Percentiles rank a stretch among this genome's conserved stretches.
Evolutionary conservation across 768 basidiomycete species (phyloP).

Genomic region (Cubamyces sp.): DNA sequence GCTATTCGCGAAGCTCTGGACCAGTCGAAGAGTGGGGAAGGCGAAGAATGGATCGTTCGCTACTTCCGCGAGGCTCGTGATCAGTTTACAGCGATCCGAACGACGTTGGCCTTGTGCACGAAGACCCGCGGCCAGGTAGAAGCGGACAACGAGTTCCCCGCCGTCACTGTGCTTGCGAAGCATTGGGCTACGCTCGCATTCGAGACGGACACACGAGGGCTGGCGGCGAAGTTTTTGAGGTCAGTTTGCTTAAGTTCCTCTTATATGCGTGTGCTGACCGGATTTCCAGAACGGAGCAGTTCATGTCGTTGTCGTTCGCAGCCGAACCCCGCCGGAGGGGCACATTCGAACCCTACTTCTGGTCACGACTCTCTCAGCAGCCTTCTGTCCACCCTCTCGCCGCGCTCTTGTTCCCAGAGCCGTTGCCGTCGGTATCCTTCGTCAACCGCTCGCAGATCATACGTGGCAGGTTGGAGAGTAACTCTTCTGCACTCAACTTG

Average conservation of each 20-base stretch:
- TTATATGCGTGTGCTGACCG: not conserved
- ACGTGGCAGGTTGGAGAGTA: constrained; percentile 73
- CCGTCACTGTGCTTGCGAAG: constrained; percentile 51
- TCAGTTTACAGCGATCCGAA: constrained; percentile 58
- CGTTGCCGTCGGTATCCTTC: constrained; percentile 66
- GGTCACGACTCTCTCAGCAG: constrained; percentile 51
- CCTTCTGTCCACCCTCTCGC: constrained; percentile 51
- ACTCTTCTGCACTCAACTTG: constrained; percentile 44
- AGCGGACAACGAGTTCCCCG: constrained; percentile 31
- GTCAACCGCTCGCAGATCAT: constrained; percentile 68
- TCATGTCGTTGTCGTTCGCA: constrained; percentile 76
- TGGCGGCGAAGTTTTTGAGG: constrained; percentile 66
- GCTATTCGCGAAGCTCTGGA: constrained; percentile 52
- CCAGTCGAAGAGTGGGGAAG: constrained; percentile 47
- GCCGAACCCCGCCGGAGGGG: constrained; percentile 77
- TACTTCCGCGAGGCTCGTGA: constrained; percentile 46
- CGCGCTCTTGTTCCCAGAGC: constrained; percentile 78
- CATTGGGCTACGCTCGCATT: constrained; percentile 60
- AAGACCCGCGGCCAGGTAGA: constrained; percentile 40
- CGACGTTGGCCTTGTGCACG: constrained; percentile 55
- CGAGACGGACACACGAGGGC: constrained; percentile 42
- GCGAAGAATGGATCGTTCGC: constrained; percentile 49
- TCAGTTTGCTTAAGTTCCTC: constrained; percentile 28
- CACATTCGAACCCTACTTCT: constrained; percentile 78
- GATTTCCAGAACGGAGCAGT: constrained; percentile 64